phyloP scores from a whole-genome alignment of 2,329 filamentous ascomycete species.

The Colletotrichum plurivorum region DNA sequence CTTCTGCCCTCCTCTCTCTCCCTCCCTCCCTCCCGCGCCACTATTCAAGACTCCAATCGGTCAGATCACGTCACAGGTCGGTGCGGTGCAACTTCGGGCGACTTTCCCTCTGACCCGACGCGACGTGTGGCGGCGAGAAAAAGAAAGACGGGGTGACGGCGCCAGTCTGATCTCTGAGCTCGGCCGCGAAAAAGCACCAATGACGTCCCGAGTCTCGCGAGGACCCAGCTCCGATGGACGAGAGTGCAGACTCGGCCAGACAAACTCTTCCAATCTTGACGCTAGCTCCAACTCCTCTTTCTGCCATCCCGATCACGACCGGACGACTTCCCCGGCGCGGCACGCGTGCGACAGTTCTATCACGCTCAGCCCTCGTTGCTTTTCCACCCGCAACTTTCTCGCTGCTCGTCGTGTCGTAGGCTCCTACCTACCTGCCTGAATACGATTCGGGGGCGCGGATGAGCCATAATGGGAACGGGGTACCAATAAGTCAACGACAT shows the following conservation, averaged over 20 bases:
- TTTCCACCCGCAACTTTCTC: not conserved
- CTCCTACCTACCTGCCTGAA: no score
- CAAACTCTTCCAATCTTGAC: no score
- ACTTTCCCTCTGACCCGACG: constrained; percentile 1
- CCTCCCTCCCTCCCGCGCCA: not conserved
- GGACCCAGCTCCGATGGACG: constrained; percentile 34
- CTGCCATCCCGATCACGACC: constrained; percentile 1
- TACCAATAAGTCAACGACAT: no score
- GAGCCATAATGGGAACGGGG: no score
- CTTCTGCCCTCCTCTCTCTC: not conserved
- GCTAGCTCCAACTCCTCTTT: not conserved
- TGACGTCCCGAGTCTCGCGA: constrained; percentile 24
- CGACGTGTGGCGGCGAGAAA: constrained; percentile 14
- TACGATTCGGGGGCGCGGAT: no score
- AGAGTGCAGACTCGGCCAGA: constrained; percentile 5
- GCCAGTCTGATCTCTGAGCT: constrained; percentile 16
- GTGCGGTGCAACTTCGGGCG: constrained; percentile 20
- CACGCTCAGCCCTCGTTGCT: not conserved
- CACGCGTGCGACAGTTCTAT: not conserved
- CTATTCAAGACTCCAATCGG: not conserved
- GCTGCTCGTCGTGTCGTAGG: no score
- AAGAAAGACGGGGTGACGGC: constrained; percentile 26
- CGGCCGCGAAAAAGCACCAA: constrained; percentile 32
- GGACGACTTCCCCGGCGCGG: constrained; percentile 29
- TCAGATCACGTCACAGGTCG: constrained; percentile 14